These are phyloP conservation scores for Xylariales sp. DNA, from an alignment of 2,329 filamentous ascomycete species.

Conservation along the genomic window DNA sequence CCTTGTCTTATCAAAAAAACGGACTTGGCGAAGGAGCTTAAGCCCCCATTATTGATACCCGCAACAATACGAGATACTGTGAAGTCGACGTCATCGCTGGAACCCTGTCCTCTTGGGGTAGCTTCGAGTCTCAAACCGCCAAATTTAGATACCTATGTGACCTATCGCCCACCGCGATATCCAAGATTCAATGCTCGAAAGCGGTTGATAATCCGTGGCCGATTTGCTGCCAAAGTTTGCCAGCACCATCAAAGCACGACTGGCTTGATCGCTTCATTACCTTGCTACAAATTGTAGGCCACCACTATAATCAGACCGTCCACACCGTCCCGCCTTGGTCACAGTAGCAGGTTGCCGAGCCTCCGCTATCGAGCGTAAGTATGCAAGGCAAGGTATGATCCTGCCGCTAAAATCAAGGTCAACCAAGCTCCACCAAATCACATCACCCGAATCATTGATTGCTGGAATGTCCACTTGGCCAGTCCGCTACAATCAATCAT, in stretches of 20 bases:
- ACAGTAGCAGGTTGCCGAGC: background rate
- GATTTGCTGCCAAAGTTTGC: too few species aligned
- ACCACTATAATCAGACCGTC: too few species aligned
- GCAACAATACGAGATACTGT: background rate
- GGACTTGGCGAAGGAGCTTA: background rate
- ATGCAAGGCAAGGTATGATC: constrained; percentile 5
- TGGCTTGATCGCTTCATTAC: too few species aligned
- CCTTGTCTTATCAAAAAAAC: too few species aligned
- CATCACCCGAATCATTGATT: constrained; percentile 10
- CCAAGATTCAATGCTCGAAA: too few species aligned
- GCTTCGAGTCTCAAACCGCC: too few species aligned
- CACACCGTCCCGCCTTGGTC: constrained; percentile 2
- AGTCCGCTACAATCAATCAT: constrained; percentile 9
- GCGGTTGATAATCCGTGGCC: too few species aligned
- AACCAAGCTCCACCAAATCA: constrained; percentile 8
- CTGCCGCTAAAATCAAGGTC: constrained; percentile 8
- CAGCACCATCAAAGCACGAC: too few species aligned
- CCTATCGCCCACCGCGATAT: too few species aligned
- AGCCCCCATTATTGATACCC: background rate
- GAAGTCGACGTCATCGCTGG: background rate
- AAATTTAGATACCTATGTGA: too few species aligned
- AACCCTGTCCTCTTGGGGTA: too few species aligned
- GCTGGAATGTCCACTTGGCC: constrained; percentile 3
- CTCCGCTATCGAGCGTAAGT: background rate
- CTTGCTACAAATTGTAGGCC: too few species aligned